These are phyloP conservation scores for Stephania yunnanensis DNA, from an alignment of 164 flowering plant genomes.

Conservation along the genomic window DNA sequence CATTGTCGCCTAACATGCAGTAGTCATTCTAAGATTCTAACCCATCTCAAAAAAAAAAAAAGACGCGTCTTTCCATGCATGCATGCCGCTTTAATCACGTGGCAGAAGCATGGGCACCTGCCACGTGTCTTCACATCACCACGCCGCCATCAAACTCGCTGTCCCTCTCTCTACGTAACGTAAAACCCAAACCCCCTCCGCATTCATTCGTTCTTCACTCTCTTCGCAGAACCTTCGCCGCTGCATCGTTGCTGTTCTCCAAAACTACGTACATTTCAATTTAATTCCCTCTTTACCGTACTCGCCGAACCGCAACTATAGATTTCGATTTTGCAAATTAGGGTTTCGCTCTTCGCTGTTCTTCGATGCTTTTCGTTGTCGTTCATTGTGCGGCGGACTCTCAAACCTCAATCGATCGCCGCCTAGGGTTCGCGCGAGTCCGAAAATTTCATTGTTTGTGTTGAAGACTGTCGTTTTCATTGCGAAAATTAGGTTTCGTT, in stretches of 20 bases:
- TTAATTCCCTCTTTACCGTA: neutral
- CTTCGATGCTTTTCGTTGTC: neutral
- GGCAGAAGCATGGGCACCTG: too few species aligned
- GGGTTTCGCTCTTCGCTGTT: too few species aligned
- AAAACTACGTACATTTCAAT: neutral
- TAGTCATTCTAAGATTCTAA: too few species aligned
- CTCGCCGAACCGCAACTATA: neutral
- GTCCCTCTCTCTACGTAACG: neutral
- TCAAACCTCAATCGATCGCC: neutral
- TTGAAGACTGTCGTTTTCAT: too few species aligned
- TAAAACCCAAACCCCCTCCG: neutral
- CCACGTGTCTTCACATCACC: neutral
- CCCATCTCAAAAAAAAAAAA: too few species aligned
- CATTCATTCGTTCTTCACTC: neutral
- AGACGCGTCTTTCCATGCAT: too few species aligned
- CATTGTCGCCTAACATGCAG: too few species aligned
- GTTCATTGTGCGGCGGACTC: neutral
- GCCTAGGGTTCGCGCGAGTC: neutral
- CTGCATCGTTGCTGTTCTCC: neutral
- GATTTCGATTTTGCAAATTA: neutral
- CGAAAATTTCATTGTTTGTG: neutral
- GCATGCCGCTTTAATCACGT: too few species aligned
- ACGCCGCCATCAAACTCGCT: neutral
- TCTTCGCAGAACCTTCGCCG: neutral
- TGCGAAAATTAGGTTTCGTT: too few species aligned